Conservation (phyloP, 176 grass and related monocot genomes). For the Oryza glaberrima region DNA sequence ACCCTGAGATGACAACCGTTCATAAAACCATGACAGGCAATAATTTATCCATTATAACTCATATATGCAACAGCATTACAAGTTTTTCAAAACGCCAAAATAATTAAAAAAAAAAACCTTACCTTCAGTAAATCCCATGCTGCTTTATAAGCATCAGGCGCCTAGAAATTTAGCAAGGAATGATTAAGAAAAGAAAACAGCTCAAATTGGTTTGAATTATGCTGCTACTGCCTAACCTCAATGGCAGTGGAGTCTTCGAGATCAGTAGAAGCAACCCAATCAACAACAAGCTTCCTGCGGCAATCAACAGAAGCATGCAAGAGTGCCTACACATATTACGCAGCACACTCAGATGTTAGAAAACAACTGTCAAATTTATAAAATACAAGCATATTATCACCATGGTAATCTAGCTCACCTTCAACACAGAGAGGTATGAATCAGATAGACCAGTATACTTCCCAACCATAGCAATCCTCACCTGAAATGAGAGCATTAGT, state of each 20-base stretch:
- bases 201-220: not conserved
- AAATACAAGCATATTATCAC: not conserved
- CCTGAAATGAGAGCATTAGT: slow-evolving; percentile 46
- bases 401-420: slow-evolving; percentile 40
- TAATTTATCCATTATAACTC: not conserved
- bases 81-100: not conserved
- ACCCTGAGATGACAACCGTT: slow-evolving; percentile 53
- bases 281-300: slow-evolving; percentile 71
- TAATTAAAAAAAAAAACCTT: not conserved
- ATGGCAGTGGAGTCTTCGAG: slow-evolving; percentile 65
- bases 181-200: slow-evolving; percentile 33
- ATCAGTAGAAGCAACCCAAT: slow-evolving; percentile 77
- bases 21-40: slow-evolving; percentile 14
- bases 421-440: slow-evolving; percentile 77
- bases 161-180: slow-evolving; percentile 45
- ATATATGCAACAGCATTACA: slow-evolving; percentile 8
- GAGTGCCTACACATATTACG: slow-evolving; percentile 52
- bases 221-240: slow-evolving; percentile 47
- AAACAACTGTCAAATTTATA: not conserved
- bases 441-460: slow-evolving; percentile 79
- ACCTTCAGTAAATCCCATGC: slow-evolving; percentile 76
- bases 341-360: slow-evolving; percentile 25
- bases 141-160: slow-evolving; percentile 60
- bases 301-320: slow-evolving; percentile 82
- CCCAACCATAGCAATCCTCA: slow-evolving; percentile 74